These are phyloP conservation scores for Rhodocollybia butyracea DNA, from an alignment of 768 basidiomycete species.

Conservation along the genomic window DNA sequence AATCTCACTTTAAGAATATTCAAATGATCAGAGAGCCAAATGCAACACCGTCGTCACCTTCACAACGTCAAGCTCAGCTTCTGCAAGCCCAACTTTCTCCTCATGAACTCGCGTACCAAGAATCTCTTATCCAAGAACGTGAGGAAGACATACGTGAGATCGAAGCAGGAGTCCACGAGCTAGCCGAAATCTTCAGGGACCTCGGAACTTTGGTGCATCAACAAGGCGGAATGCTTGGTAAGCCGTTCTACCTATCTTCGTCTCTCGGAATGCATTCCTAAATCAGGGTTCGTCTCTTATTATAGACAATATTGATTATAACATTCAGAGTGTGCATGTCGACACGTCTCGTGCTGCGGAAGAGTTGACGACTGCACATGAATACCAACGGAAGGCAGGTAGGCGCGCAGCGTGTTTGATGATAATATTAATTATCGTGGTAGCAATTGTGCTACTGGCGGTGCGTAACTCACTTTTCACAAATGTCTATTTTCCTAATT, in stretches of 20 bases:
- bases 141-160: slow-evolving; percentile 95
- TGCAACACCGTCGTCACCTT: slow-evolving; percentile 41
- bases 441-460: slow-evolving; percentile 86
- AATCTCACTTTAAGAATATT: not conserved
- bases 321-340: slow-evolving; percentile 80
- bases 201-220: slow-evolving; percentile 91
- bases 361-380: slow-evolving; percentile 85
- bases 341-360: slow-evolving; percentile 82
- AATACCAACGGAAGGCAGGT: slow-evolving; percentile 96
- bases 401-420: slow-evolving; percentile 86
- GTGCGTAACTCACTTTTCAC: slow-evolving; percentile 45
- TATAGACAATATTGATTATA: slow-evolving; percentile 94
- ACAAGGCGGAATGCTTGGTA: slow-evolving; percentile 93
- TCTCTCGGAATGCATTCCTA: too few species aligned
- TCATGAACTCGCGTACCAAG: slow-evolving; percentile 93
- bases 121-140: slow-evolving; percentile 90
- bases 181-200: slow-evolving; percentile 95
- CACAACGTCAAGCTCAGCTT: slow-evolving; percentile 67
- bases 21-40: slow-evolving; percentile 18
- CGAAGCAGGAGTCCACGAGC: slow-evolving; percentile 93
- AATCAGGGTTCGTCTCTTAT: too few species aligned
- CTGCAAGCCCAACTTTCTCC: slow-evolving; percentile 77
- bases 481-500: not conserved
- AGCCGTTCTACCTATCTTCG: too few species aligned
- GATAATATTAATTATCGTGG: slow-evolving; percentile 82